A percentile compares a stretch with the other conserved stretches of the same genome.
Evolutionary conservation across 2,329 filamentous ascomycete genomes (phyloP).

Genomic region (Colletotrichum sp.): DNA sequence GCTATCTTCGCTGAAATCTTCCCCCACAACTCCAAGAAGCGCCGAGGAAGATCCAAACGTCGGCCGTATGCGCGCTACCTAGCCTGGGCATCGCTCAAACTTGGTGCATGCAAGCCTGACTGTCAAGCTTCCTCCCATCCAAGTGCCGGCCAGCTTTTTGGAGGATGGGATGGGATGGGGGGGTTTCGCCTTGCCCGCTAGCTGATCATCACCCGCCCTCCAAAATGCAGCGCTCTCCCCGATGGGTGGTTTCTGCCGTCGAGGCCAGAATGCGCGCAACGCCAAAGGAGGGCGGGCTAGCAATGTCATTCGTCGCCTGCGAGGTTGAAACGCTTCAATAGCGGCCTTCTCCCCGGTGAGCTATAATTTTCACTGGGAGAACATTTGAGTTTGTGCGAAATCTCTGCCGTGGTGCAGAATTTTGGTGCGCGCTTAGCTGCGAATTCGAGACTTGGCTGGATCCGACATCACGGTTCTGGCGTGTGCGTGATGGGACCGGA

Average conservation of each 20-base stretch:
- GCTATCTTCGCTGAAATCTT: slow-evolving; percentile 18
- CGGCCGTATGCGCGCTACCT: background rate
- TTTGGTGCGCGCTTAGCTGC: background rate
- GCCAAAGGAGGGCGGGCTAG: background rate
- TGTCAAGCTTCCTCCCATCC: background rate
- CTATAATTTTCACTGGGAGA: background rate
- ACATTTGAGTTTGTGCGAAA: background rate
- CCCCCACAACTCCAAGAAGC: background rate
- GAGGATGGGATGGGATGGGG: background rate
- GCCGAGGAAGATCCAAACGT: background rate
- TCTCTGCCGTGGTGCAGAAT: background rate
- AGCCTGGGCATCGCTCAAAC: background rate
- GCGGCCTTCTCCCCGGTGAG: background rate
- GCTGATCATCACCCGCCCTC: background rate
- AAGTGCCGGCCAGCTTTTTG: background rate
- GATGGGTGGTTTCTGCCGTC: background rate
- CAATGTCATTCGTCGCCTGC: background rate
- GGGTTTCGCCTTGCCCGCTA: background rate
- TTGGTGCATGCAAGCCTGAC: background rate
- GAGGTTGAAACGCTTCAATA: background rate
- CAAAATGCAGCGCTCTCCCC: background rate
- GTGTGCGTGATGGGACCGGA: background rate
- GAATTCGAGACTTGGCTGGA: background rate
- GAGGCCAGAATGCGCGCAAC: background rate
- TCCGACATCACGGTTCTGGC: background rate